Conservation (phyloP, 306 rosid species). For the Malus domestica region DNA sequence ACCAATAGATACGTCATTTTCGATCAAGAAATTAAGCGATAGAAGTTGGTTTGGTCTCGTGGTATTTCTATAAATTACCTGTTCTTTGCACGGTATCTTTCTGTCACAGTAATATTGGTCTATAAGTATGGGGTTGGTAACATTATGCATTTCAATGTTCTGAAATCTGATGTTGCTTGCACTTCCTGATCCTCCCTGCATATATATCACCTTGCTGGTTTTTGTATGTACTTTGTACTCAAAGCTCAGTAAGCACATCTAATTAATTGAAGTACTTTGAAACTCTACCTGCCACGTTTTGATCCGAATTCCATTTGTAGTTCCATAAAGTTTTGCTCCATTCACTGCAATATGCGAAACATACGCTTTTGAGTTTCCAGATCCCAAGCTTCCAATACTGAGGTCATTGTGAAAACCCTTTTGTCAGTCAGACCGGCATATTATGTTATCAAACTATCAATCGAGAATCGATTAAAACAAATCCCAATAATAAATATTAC, state of each 20-base stretch:
- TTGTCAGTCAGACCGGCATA: not conserved
- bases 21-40: not conserved
- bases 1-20: not conserved
- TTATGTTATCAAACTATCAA: too few species aligned
- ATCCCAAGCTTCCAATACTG: conserved; percentile 86
- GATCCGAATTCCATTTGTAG: conserved; percentile 70
- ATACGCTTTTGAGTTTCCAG: conserved; percentile 33
- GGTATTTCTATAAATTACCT: conserved; percentile 17
- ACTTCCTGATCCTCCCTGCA: conserved; percentile 77
- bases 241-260: not conserved
- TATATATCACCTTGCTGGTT: not conserved
- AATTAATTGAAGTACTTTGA: not conserved
- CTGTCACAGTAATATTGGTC: conserved; percentile 68
- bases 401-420: not conserved
- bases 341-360: conserved; percentile 48
- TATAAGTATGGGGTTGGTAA: conserved; percentile 59
- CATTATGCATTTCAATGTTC: conserved; percentile 54
- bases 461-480: not conserved
- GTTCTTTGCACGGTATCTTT: conserved; percentile 37
- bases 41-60: too few species aligned
- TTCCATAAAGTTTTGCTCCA: conserved; percentile 52
- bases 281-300: conserved; percentile 54
- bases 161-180: conserved; percentile 52
- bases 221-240: not conserved
- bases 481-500: too few species aligned